A percentile compares a stretch with the other conserved stretches of the same genome.
phyloP scores from a whole-genome alignment of 176 grass and related monocot genomes.

The Hordeum marinum region DNA sequence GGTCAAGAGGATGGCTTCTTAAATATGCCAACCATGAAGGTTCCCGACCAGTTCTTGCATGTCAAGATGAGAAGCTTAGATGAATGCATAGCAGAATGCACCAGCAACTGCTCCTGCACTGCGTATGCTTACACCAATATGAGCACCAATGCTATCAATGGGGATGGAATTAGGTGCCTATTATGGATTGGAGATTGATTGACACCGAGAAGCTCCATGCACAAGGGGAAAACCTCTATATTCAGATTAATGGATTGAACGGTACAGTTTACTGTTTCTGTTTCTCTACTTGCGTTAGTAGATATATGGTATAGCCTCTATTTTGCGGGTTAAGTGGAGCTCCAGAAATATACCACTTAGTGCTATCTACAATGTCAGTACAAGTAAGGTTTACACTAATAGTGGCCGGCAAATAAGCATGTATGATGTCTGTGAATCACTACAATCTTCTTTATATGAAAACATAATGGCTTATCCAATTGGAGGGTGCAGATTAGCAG shows the following conservation, averaged over 20 bases:
- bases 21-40: slow-evolving; percentile 23
- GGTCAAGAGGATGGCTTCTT: slow-evolving; percentile 3
- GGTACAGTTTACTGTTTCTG: slow-evolving; percentile 6
- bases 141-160: background rate
- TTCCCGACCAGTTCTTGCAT: slow-evolving; percentile 10
- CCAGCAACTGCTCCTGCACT: slow-evolving; percentile 42
- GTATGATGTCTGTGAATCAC: background rate
- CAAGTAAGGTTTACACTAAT: background rate
- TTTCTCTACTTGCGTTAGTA: background rate
- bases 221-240: slow-evolving; percentile 33
- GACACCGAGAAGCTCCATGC: slow-evolving; percentile 19
- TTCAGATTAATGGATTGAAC: slow-evolving; percentile 11
- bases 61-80: slow-evolving; percentile 26
- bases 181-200: slow-evolving; percentile 41
- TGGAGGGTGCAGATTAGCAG: background rate
- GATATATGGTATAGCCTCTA: background rate
- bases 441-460: background rate
- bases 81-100: slow-evolving; percentile 25
- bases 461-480: background rate
- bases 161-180: slow-evolving; percentile 36
- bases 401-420: background rate
- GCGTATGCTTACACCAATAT: slow-evolving; percentile 27
- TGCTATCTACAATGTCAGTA: background rate
- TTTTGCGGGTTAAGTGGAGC: background rate
- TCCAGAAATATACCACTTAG: background rate